phyloP scores from a whole-genome alignment of 2,329 filamentous ascomycete species.

The Colletotrichum eleusines region DNA sequence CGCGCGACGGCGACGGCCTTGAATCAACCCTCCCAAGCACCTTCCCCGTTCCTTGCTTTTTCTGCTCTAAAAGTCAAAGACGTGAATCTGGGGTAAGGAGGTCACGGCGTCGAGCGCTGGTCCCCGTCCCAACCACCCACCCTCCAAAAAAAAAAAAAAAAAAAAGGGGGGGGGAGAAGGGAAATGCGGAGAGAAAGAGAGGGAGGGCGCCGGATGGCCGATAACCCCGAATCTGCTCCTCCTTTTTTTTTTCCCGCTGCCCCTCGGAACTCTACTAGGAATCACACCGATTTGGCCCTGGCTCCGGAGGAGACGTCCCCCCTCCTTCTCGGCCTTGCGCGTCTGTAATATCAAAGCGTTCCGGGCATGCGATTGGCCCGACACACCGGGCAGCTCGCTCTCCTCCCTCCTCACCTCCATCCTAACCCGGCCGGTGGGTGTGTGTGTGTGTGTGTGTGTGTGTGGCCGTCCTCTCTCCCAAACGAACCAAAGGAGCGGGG shows the following conservation, averaged over 20 bases:
- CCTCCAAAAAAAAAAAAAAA: no score
- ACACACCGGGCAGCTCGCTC: constrained; percentile 20
- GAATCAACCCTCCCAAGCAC: not conserved
- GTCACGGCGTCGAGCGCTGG: not conserved
- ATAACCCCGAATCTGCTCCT: not conserved
- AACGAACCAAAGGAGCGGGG: not conserved
- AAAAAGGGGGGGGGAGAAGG: not conserved
- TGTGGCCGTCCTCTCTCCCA: not conserved
- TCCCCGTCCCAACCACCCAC: no score
- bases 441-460: constrained; percentile 7
- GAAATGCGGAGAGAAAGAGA: not conserved
- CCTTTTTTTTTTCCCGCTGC: not conserved
- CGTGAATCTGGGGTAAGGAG: constrained; percentile 29
- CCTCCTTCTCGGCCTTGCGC: not conserved
- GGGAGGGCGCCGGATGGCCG: not conserved
- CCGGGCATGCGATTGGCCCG: constrained; percentile 21
- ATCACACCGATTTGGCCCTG: constrained; percentile 39
- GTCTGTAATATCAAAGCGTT: constrained; percentile 3
- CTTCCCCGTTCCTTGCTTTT: constrained; percentile 8
- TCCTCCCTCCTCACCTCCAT: not conserved
- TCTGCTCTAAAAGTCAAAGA: not conserved
- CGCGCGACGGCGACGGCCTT: not conserved
- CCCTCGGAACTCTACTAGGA: constrained; percentile 23
- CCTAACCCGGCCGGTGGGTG: constrained; percentile 19
- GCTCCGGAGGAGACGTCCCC: not conserved